Evolutionary conservation across 345 rosid species (phyloP).

Genomic region (Eucalyptus sp.): DNA sequence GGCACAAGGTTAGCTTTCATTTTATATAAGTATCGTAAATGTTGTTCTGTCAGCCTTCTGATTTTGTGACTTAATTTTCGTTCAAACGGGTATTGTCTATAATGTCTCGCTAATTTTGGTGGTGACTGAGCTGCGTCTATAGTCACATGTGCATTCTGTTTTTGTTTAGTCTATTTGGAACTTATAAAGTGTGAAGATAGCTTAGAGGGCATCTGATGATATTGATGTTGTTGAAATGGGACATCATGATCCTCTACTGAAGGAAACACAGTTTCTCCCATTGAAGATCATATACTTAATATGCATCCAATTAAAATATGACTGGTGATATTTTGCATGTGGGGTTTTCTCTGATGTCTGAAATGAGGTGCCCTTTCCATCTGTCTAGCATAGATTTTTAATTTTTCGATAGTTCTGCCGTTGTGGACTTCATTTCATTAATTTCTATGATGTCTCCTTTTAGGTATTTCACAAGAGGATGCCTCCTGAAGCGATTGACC

Average conservation of each 20-base stretch:
- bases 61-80: neutral
- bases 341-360: neutral
- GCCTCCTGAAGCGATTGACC: slow-evolving; percentile 94
- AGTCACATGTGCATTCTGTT: neutral
- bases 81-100: neutral
- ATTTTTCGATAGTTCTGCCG: neutral
- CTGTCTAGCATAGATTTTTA: neutral
- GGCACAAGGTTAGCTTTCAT: slow-evolving; percentile 60
- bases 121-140: neutral
- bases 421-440: neutral
- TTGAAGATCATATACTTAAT: neutral
- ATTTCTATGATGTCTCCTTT: neutral
- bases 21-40: neutral
- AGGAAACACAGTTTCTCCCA: neutral
- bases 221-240: neutral
- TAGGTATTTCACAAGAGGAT: slow-evolving; percentile 73
- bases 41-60: neutral
- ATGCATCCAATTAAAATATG: neutral
- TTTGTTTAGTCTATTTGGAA: neutral
- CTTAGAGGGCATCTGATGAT: neutral
- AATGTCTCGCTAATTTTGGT: neutral
- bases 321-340: neutral
- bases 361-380: neutral
- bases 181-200: neutral
- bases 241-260: neutral